Evolutionary conservation across 2,329 filamentous ascomycete species (phyloP).

Genomic region (Paraconiothyrium brasiliense): DNA sequence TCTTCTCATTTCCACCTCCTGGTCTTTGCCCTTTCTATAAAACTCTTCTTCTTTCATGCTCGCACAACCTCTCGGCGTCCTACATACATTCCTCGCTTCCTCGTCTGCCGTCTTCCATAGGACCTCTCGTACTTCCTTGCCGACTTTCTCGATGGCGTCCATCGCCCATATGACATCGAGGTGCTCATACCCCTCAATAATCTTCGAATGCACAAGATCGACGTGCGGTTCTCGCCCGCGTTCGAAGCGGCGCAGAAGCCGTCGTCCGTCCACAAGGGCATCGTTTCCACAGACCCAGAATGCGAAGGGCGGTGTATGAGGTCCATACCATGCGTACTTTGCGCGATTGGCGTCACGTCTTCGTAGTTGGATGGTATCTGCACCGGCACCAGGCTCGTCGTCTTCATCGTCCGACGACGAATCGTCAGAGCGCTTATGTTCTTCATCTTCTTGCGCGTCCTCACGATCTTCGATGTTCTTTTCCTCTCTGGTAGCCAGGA

Average conservation of each 20-base stretch:
- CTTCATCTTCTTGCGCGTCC: slow-evolving; percentile 48
- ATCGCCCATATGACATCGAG: slow-evolving; percentile 96
- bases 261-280: slow-evolving; percentile 81
- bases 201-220: slow-evolving; percentile 79
- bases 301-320: slow-evolving; percentile 81
- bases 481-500: slow-evolving; percentile 80
- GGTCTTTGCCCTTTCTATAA: slow-evolving; percentile 30
- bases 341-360: slow-evolving; percentile 53
- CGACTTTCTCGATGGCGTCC: slow-evolving; percentile 84
- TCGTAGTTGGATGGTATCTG: slow-evolving; percentile 11
- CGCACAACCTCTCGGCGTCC: slow-evolving; percentile 72
- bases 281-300: slow-evolving; percentile 89
- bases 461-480: slow-evolving; percentile 68
- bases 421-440: slow-evolving; percentile 23
- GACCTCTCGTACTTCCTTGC: slow-evolving; percentile 79
- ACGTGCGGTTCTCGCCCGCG: slow-evolving; percentile 83
- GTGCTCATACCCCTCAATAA: slow-evolving; percentile 87
- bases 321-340: slow-evolving; percentile 79
- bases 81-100: slow-evolving; percentile 67
- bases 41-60: slow-evolving; percentile 41
- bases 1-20: slow-evolving; percentile 28
- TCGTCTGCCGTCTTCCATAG: slow-evolving; percentile 78
- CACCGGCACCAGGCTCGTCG: slow-evolving; percentile 11
- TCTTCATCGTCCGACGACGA: slow-evolving; percentile 31
- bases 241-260: slow-evolving; percentile 77